A percentile compares a stretch with the other conserved stretches of the same genome.
Conservation (phyloP, 2,329 filamentous ascomycete species). For the Exophiala dermatitidis region DNA sequence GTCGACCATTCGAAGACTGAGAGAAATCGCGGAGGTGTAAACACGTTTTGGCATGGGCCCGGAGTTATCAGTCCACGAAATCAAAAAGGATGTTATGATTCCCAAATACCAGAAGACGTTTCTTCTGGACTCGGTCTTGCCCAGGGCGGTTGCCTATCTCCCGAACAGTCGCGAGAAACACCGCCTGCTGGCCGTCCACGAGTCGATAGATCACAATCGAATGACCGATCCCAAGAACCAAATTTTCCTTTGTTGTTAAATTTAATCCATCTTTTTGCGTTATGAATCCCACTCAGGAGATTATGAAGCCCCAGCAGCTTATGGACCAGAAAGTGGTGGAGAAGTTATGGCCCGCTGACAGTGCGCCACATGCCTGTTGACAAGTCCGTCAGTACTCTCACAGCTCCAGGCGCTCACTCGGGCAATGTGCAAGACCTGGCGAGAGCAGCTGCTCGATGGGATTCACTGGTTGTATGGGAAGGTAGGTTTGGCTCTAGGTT, state of each 20-base stretch:
- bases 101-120: constrained; percentile 9
- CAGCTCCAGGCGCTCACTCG: too few relatives aligned
- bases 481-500: not conserved
- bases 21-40: constrained; percentile 87
- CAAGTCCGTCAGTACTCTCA: too few relatives aligned
- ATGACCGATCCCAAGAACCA: constrained; percentile 13
- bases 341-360: too few relatives aligned
- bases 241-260: not conserved
- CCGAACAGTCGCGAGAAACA: constrained; percentile 14
- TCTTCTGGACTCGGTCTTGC: constrained; percentile 11
- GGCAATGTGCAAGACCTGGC: too few relatives aligned
- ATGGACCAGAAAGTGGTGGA: too few relatives aligned
- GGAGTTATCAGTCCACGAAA: constrained; percentile 18
- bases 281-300: not conserved
- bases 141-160: constrained; percentile 11
- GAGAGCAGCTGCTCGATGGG: too few relatives aligned
- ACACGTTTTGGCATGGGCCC: constrained; percentile 16
- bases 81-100: constrained; percentile 7
- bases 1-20: constrained; percentile 93
- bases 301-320: too few relatives aligned
- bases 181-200: constrained; percentile 15
- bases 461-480: too few relatives aligned
- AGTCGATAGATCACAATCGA: constrained; percentile 26
- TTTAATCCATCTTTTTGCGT: constrained; percentile 1
- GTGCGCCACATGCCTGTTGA: too few relatives aligned